Evolutionary conservation across 495 filamentous ascomycete species (phyloP), one percentile per base, ranked within the genome.

Genomic region (Astrothelium subdiscretum): DNA sequence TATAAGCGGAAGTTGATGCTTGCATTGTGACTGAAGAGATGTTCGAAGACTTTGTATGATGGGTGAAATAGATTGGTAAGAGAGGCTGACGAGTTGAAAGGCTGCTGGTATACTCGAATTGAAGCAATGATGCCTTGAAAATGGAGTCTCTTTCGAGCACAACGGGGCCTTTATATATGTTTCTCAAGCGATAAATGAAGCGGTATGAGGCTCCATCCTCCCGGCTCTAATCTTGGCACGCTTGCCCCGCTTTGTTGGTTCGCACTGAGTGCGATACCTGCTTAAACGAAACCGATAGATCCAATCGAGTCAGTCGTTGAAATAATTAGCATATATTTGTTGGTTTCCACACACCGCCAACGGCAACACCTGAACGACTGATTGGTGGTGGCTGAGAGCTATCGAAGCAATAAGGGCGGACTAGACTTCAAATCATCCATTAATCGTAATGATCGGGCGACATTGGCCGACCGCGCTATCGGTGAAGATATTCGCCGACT

Each of bases 1-100:
- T 69, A 74, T 27, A 54, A 24, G 48, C 48, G 29, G 48, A 54
- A 11, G 48, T 54, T 11, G 48, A 54, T 26, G 48, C 48, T 54
- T 54, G 48, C 48, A 54, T 54, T 29, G 26, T 54, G n/a, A 20
- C 5, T 27, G n/a, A 54, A 54, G 29, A 29, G 6, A 54, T 15
- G 22, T 54, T 8, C 22, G 20, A 54, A 29, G 20, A 15, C 48
- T 54, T 24, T 54, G 26, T 48, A 18, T 15, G n/a, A 48, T 48
- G n/a, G 43, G 12, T 15, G 12, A 15, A 5, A 5, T 10, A 18
- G 43, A 15, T 48, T 48, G 43, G 12, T 20, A 20, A 5, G 43
- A 22, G 20, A 48, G 43, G 43, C n/a, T 48, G 43, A 48, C 5
- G 43, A 20, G 5, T 48, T 48, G 43, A 48, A 15, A 48, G 12